phyloP scores from a whole-genome alignment of 2,329 filamentous ascomycete genomes.

The Zymoseptoria brevis region DNA sequence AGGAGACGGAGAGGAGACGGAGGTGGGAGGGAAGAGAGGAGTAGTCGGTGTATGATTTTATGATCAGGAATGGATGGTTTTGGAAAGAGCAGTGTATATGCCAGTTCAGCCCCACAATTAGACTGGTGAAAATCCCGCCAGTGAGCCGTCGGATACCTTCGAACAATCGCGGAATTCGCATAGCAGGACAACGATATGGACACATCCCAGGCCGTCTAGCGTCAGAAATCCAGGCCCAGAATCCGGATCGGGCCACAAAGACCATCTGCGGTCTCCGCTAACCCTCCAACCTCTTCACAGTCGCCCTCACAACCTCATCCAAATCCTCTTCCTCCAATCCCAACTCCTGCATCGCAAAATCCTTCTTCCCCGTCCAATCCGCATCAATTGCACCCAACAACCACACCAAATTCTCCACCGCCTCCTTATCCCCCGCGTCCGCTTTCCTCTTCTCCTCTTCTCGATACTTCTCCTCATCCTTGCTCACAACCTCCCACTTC shows the following conservation, averaged over 20 bases:
- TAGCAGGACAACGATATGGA: background rate
- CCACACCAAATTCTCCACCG: conserved; percentile 27
- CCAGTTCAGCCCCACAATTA: background rate
- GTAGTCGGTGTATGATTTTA: conserved; percentile 16
- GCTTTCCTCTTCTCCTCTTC: conserved; percentile 30
- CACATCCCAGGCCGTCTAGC: background rate
- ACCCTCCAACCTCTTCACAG: conserved; percentile 19
- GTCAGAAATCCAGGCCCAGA: background rate
- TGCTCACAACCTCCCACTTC: conserved; percentile 43
- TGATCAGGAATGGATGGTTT: conserved; percentile 4
- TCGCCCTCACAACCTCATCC: conserved; percentile 30
- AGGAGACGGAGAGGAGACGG: conserved; percentile 4
- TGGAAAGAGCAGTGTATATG: background rate
- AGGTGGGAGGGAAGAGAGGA: conserved; percentile 7
- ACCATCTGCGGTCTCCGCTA: background rate
- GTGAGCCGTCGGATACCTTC: too few species aligned
- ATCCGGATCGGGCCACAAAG: background rate
- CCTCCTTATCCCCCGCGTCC: conserved; percentile 29
- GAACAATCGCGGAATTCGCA: background rate
- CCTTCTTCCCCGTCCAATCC: conserved; percentile 28
- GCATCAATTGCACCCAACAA: conserved; percentile 25
- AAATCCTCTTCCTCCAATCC: conserved; percentile 35
- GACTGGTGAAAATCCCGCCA: too few species aligned
- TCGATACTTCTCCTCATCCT: conserved; percentile 28
- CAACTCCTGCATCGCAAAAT: conserved; percentile 35